A percentile compares a stretch with the other conserved stretches of the same genome.
phyloP scores from a whole-genome alignment of 2,329 filamentous ascomycete species.

The Periconia macrospinosa region DNA sequence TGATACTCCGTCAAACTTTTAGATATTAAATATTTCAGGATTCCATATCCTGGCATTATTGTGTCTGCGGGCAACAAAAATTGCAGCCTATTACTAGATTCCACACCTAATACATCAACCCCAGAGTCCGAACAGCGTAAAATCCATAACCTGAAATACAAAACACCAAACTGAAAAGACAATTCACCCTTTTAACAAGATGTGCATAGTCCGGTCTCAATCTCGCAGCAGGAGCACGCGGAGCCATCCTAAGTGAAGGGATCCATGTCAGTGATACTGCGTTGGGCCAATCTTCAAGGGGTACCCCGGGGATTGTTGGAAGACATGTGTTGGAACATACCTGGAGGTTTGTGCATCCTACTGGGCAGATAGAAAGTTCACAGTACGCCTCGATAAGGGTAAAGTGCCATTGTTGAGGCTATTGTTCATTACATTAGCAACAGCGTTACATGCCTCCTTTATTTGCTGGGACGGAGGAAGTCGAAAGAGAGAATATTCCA shows the following conservation, averaged over 20 bases:
- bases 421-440: neutral
- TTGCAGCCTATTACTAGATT: too few species aligned
- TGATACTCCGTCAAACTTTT: too few species aligned
- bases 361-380: neutral
- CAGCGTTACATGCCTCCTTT: too few species aligned
- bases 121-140: too few species aligned
- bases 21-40: too few species aligned
- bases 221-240: neutral
- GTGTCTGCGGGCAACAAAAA: too few species aligned
- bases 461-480: too few species aligned
- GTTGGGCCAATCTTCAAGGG: too few species aligned
- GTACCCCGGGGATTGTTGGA: neutral
- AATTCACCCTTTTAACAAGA: neutral
- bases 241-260: neutral
- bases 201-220: neutral
- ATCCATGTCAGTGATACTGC: neutral
- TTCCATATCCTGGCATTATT: too few species aligned
- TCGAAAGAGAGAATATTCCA: too few species aligned
- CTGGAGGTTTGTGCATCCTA: neutral
- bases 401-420: neutral
- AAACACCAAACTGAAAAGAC: neutral
- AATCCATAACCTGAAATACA: too few species aligned
- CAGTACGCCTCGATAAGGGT: neutral
- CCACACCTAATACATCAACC: too few species aligned
- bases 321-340: neutral